Percentiles rank a stretch among this genome's conserved stretches.
Evolutionary conservation across 345 rosid species (phyloP).

Genomic region (Aethionema arabicum): DNA sequence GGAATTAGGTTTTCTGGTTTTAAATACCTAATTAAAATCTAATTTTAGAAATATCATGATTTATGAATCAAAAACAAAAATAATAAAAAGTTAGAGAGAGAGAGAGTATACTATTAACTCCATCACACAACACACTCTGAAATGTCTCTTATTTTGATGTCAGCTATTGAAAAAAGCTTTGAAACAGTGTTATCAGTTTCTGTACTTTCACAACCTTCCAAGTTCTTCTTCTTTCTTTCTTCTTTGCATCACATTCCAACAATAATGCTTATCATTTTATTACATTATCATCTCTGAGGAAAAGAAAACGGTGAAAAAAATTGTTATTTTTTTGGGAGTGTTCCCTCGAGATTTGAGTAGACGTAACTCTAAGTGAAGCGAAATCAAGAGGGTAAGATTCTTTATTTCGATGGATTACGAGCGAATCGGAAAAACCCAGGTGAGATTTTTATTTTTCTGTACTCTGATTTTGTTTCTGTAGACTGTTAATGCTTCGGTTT

Average conservation of each 20-base stretch:
- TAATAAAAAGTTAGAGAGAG: not conserved
- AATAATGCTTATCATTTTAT: slow-evolving; percentile 26
- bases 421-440: slow-evolving; percentile 77
- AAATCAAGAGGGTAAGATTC: not conserved
- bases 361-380: slow-evolving; percentile 9
- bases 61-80: not conserved
- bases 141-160: slow-evolving; percentile 34
- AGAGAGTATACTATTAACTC: slow-evolving; percentile 10
- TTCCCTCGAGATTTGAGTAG: slow-evolving; percentile 36
- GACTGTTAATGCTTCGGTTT: slow-evolving; percentile 28
- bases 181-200: slow-evolving; percentile 30
- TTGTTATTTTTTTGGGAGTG: not conserved
- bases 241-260: not conserved
- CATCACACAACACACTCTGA: slow-evolving; percentile 13
- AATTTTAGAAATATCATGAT: too few relatives aligned
- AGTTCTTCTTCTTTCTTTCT: slow-evolving; percentile 29
- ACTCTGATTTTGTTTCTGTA: not conserved
- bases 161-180: slow-evolving; percentile 17
- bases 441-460: slow-evolving; percentile 21
- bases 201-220: slow-evolving; percentile 39
- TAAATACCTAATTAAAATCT: too few relatives aligned
- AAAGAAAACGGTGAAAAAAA: not conserved
- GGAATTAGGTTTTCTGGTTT: too few relatives aligned
- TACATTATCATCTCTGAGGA: slow-evolving; percentile 22
- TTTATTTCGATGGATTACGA: slow-evolving; percentile 65